These are phyloP conservation scores for Silene noctiflora DNA, from an alignment of 179 eudicot genomes.

Conservation along the genomic window DNA sequence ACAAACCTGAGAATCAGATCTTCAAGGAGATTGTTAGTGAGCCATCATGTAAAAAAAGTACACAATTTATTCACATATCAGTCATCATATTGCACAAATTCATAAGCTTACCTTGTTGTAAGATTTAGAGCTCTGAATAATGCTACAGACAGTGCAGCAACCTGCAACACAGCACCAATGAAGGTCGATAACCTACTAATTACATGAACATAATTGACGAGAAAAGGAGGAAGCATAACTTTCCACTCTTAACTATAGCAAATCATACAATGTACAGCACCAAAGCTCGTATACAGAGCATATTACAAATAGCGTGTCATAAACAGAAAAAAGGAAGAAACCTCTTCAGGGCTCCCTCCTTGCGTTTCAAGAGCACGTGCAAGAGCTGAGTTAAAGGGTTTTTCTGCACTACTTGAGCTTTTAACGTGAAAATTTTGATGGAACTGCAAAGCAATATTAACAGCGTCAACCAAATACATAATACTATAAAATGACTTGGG, in stretches of 20 bases:
- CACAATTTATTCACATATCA: background rate
- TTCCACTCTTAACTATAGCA: background rate
- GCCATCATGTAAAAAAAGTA: constrained; percentile 6
- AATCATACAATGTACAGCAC: background rate
- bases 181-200: background rate
- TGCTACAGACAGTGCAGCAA: constrained; percentile 85
- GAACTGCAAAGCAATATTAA: constrained; percentile 45
- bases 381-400: constrained; percentile 52
- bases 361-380: constrained; percentile 61
- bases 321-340: constrained; percentile 16
- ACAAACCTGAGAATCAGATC: constrained; percentile 58
- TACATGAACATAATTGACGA: background rate
- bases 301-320: background rate
- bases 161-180: constrained; percentile 41
- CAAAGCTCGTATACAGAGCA: background rate
- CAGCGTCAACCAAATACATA: background rate
- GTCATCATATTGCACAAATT: background rate
- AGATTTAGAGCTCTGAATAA: constrained; percentile 83
- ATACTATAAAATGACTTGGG: constrained; percentile 4
- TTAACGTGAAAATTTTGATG: constrained; percentile 58
- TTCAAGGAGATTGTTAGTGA: constrained; percentile 13
- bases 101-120: constrained; percentile 57
- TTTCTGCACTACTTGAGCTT: constrained; percentile 41
- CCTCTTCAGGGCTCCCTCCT: constrained; percentile 98
- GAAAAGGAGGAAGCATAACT: background rate